Base-by-base conservation (phyloP, 495 filamentous ascomycete genomes). In the Aspergillus haitiensis region DNA sequence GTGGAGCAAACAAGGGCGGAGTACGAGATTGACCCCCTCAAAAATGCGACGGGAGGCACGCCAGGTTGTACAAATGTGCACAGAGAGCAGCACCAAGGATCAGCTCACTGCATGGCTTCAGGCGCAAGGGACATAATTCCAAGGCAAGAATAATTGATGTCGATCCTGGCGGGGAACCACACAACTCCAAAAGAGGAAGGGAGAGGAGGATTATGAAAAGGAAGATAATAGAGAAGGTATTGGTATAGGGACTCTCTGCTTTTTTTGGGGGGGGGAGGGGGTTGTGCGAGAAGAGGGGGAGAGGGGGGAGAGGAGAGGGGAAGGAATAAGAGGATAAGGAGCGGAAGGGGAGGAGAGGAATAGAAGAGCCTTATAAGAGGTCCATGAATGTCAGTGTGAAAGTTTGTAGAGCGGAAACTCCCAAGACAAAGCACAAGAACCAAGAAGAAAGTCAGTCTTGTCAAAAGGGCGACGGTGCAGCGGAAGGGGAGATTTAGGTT, bases 71-170 rank as follows among this genome's bases (percentile, higher is more conserved):
- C 71, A 72, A 55, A 67, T 59, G 63, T 67, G 70, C 53, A 70
- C 73, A 78, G 66, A 62, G 65, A 72, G 63, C 21, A 27, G 21
- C 70, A 64, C 66, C 67, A 67, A 52, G 63, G 64, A 63, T 60
- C 64, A 65, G 66, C 60, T 78, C 72, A 75, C 68, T 61, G 69
- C 75, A 78, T 76, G 71, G 64, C 64, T 67, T 63, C 66, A 61
- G 56, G 57, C 61, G 65, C 65, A 66, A 68, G 64, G 67, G 64
- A 65, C 61, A 66, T 60, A 61, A 51, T 64, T 56, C 58, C 56
- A 39, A 52, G 16, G 31, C 8, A 31, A 2, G 35, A 40, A 57
- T 52, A 62, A 48, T 49, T 45, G 60, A 52, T 45, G 62, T 65
- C 39, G 48, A 46, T 50, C 15, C 34, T n/a, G 55, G 45, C 33